Conservation (phyloP, 257 asterid species). For the Capsicum pubescens region DNA sequence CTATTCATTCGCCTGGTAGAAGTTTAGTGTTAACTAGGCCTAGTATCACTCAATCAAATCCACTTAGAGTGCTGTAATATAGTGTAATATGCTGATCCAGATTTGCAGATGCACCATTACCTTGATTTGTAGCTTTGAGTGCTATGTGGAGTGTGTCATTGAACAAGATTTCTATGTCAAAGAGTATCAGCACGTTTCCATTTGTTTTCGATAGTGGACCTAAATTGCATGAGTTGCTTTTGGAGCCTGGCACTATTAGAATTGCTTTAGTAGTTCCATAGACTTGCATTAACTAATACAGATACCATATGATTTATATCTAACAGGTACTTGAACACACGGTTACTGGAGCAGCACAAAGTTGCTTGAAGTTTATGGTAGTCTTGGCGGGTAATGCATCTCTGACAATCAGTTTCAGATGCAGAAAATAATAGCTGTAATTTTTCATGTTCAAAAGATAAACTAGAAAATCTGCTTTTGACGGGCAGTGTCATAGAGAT, state of each 20-base stretch:
- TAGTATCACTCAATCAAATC: not conserved
- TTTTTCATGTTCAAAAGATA: not conserved
- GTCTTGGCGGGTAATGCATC: constrained; percentile 43
- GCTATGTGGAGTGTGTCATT: not conserved
- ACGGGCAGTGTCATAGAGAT: not conserved
- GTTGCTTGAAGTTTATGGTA: constrained; percentile 44
- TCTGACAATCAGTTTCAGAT: constrained; percentile 36
- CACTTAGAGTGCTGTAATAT: not conserved
- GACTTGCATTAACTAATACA: constrained; percentile 27
- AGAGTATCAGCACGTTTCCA: not conserved
- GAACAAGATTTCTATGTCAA: not conserved
- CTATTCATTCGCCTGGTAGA: not conserved
- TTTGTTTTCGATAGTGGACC: not conserved
- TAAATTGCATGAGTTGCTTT: constrained; percentile 11
- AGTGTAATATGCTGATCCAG: not conserved
- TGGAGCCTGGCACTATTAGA: not conserved
- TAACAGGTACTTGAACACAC: constrained; percentile 75
- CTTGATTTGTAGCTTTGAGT: not conserved
- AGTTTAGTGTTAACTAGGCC: not conserved
- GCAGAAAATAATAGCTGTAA: constrained; percentile 32
- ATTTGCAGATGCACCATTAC: not conserved
- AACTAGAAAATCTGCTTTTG: not conserved
- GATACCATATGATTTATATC: constrained; percentile 28
- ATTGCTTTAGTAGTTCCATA: not conserved
- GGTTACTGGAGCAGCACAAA: constrained; percentile 42